Percentiles rank a stretch among this genome's conserved stretches.
phyloP scores from a whole-genome alignment of 805 yeast genomes.

The Blastobotrys parvus region DNA sequence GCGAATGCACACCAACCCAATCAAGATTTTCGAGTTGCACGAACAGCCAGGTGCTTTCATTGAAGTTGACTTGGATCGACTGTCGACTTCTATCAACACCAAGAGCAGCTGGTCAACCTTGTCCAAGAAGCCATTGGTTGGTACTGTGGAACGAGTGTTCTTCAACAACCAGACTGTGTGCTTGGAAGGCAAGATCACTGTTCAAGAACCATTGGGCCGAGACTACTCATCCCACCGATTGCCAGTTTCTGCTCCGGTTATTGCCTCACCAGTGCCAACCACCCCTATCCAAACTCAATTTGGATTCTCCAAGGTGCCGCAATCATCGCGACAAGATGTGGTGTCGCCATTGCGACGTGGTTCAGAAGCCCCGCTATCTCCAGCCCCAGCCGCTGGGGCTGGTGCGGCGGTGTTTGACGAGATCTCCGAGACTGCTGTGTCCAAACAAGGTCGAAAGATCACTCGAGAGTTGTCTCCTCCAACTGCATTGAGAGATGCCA shows the following conservation, averaged over 20 bases:
- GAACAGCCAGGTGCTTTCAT: constrained; percentile 64
- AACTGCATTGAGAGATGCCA: constrained; percentile 67
- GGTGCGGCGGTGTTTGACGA: constrained; percentile 10
- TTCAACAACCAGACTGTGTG: constrained; percentile 72
- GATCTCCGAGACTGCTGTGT: constrained; percentile 8
- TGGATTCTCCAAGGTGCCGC: not conserved
- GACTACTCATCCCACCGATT: constrained; percentile 32
- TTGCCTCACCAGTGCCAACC: constrained; percentile 1
- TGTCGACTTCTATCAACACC: constrained; percentile 30
- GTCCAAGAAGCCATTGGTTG: constrained; percentile 44
- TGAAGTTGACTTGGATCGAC: constrained; percentile 77
- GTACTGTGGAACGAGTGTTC: constrained; percentile 84
- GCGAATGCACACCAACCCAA: constrained; percentile 76
- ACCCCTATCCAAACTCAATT: constrained; percentile 13
- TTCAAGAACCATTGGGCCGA: constrained; percentile 53
- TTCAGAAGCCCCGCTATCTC: constrained; percentile 23
- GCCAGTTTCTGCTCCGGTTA: not conserved
- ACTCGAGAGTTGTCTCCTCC: constrained; percentile 34
- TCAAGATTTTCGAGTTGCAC: constrained; percentile 71
- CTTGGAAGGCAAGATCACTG: constrained; percentile 70
- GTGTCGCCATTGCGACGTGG: not conserved
- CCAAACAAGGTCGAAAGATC: not conserved
- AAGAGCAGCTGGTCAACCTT: constrained; percentile 47
- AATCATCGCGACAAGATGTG: not conserved
- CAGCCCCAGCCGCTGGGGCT: constrained; percentile 11